Evolutionary conservation across 2,329 filamentous ascomycete species (phyloP), one percentile per base, ranked within the genome.

Genomic region (Beauveria medogensis): DNA sequence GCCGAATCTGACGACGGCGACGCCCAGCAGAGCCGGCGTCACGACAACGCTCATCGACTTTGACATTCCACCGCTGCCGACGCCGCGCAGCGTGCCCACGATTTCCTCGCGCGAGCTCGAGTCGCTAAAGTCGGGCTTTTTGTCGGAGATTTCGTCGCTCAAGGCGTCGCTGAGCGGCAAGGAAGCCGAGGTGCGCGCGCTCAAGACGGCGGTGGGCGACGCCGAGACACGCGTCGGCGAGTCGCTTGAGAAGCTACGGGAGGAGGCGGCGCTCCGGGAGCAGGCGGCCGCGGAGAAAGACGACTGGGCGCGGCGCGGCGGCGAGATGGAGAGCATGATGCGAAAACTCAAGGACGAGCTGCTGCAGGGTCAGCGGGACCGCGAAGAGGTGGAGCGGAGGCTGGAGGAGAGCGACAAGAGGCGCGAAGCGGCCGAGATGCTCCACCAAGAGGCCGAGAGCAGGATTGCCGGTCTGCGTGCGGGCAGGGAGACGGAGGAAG

Each of bases 41-140:
- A 85, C 90, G 66, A 80, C 85, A 40, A 90, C 88, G 68, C 82
- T 94, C 48, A 83, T 86, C n/a, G 81, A 83, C 65, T 80, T 87
- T 69, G 94, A 97, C 68, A 89, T 97, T 10, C 92, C 92, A n/a
- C 91, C 93, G 0, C 86, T 92, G 66, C 92, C 93, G 2, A 97
- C 94, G 0, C 94, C 94, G 16, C 87, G 93, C 64, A 96, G 91
- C 60, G 84, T 97, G 43, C 94, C 94, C 0, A 91, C 88, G 9
- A 89, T 97, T 66, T 96, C 92, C 2, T 90, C 94, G 2, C 86
- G 94, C 40, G 94, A 99, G 75, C 80, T 97, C 2, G 94, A 99
- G 71, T 90, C 89, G 16, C 80, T 97, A 63, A 97, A 97, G 73
- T 97, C 92, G 0, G 84, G 83, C 26, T 95, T 96, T 68, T 81